Conservation (phyloP, 2,329 filamentous ascomycete genomes). For the Aureobasidium subglaciale region DNA sequence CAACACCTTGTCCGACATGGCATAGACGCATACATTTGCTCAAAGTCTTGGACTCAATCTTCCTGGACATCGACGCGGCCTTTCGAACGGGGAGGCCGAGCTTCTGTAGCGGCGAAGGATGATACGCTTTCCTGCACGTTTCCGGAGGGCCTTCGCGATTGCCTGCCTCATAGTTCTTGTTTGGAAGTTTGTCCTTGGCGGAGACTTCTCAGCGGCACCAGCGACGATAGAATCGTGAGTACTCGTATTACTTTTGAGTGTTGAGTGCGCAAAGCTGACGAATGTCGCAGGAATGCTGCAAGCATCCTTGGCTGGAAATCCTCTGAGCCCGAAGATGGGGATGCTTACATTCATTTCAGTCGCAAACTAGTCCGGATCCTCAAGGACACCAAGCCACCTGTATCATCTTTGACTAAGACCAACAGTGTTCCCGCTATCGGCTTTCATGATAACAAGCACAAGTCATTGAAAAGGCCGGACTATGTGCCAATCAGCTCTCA, state of each 20-base stretch:
- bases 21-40: background rate
- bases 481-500: slow-evolving; percentile 3
- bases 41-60: background rate
- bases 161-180: background rate
- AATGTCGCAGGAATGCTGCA: slow-evolving; percentile 9
- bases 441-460: slow-evolving; percentile 6
- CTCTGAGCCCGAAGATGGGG: background rate
- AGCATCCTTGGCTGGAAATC: slow-evolving; percentile 11
- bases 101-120: background rate
- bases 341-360: slow-evolving; percentile 12
- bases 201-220: slow-evolving; percentile 1
- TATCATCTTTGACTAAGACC: slow-evolving; percentile 12
- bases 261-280: background rate
- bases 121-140: slow-evolving; percentile 5
- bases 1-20: slow-evolving; percentile 1
- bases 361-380: slow-evolving; percentile 9
- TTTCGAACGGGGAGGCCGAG: background rate
- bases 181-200: slow-evolving; percentile 11
- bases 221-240: slow-evolving; percentile 8
- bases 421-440: slow-evolving; percentile 1
- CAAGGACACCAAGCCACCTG: slow-evolving; percentile 7
- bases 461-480: slow-evolving; percentile 1
- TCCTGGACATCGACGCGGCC: background rate
- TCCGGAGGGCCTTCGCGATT: background rate
- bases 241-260: background rate